Evolutionary conservation across 768 basidiomycete species (phyloP).

Genomic region (Mycena alexandri): DNA sequence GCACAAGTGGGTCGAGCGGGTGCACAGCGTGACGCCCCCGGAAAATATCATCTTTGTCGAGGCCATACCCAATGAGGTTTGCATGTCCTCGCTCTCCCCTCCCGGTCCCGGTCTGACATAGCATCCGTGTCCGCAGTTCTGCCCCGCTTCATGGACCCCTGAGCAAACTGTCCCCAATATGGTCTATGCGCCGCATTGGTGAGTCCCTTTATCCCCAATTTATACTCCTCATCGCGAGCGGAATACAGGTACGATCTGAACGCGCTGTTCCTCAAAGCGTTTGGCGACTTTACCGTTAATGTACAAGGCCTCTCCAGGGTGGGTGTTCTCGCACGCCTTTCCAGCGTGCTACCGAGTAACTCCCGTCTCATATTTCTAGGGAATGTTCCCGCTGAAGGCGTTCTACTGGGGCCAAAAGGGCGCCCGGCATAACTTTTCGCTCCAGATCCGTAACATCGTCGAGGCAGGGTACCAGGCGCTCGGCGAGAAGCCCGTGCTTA

Average conservation of each 20-base stretch:
- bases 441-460: constrained; percentile 87
- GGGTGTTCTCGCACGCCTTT: constrained; percentile 37
- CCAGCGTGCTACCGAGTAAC: background rate
- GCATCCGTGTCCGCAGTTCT: constrained; percentile 67
- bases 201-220: constrained; percentile 33
- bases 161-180: constrained; percentile 72
- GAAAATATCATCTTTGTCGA: constrained; percentile 83
- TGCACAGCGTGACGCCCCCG: constrained; percentile 60
- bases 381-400: constrained; percentile 83
- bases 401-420: constrained; percentile 92
- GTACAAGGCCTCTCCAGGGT: constrained; percentile 94
- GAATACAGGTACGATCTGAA: constrained; percentile 89
- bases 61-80: constrained; percentile 93
- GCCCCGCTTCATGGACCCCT: constrained; percentile 80
- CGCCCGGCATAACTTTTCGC: constrained; percentile 82
- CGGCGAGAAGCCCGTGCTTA: constrained; percentile 85
- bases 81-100: constrained; percentile 5
- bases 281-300: constrained; percentile 89
- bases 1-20: constrained; percentile 72
- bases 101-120: constrained; percentile 18
- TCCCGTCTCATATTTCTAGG: constrained; percentile 58
- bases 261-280: constrained; percentile 85
- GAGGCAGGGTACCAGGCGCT: constrained; percentile 75
- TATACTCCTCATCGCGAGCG: constrained; percentile 54
- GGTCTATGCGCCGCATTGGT: constrained; percentile 85